Conservation (phyloP, 2,329 filamentous ascomycete species). For the Xylaria sp. region DNA sequence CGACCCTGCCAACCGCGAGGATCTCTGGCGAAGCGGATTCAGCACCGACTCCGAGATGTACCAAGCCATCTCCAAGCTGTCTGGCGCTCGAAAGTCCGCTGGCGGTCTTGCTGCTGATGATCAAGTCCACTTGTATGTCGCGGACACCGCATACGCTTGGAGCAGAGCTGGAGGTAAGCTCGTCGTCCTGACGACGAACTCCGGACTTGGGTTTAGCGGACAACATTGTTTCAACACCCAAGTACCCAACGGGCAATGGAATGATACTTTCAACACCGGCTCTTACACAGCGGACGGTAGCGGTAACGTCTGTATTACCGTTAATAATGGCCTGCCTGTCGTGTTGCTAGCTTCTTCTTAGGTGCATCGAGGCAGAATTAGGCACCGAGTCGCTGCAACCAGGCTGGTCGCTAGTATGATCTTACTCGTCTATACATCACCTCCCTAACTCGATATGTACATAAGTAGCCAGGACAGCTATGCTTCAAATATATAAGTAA, state of each 20-base stretch:
- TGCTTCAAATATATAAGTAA: too few relatives aligned
- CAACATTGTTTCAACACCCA: slow-evolving; percentile 26
- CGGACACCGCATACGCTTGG: slow-evolving; percentile 33
- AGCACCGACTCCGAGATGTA: slow-evolving; percentile 24
- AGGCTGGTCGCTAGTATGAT: background rate
- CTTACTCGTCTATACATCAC: background rate
- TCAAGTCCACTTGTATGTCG: slow-evolving; percentile 29
- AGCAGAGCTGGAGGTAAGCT: slow-evolving; percentile 29
- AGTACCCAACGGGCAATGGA: slow-evolving; percentile 27
- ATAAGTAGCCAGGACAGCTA: background rate
- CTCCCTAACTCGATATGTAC: background rate
- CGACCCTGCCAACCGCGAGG: slow-evolving; percentile 32
- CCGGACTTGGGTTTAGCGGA: slow-evolving; percentile 7
- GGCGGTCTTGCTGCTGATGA: slow-evolving; percentile 30
- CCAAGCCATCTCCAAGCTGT: slow-evolving; percentile 22
- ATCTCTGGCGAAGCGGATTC: slow-evolving; percentile 31
- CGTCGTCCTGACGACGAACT: slow-evolving; percentile 28
- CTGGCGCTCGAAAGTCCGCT: slow-evolving; percentile 26
- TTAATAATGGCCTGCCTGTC: slow-evolving; percentile 27
- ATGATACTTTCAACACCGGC: slow-evolving; percentile 22
- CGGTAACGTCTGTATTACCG: slow-evolving; percentile 19
- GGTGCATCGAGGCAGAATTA: background rate
- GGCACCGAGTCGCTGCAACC: background rate
- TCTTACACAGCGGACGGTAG: slow-evolving; percentile 18
- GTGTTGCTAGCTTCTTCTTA: slow-evolving; percentile 27